Evolutionary conservation across 2,329 filamentous ascomycete species (phyloP).

Genomic region (Pyrenophora seminiperda): DNA sequence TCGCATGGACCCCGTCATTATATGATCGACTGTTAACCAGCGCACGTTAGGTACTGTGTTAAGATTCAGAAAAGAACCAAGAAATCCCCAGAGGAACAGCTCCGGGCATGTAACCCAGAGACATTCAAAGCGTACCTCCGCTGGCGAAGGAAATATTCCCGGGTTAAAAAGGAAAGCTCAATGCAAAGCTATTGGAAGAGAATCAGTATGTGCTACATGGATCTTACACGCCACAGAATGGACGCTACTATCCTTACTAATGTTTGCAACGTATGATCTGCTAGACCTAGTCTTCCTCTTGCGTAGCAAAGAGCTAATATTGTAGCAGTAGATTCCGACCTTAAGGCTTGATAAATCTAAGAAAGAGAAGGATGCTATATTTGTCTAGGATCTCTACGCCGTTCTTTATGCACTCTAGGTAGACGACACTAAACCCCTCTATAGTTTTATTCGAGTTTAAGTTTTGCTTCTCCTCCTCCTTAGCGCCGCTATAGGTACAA

Average conservation of each 20-base stretch:
- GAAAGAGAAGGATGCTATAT: slow-evolving; percentile 30
- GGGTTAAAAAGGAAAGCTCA: slow-evolving; percentile 20
- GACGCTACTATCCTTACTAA: slow-evolving; percentile 18
- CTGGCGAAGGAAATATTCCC: slow-evolving; percentile 19
- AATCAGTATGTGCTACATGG: slow-evolving; percentile 16
- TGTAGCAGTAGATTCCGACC: slow-evolving; percentile 22
- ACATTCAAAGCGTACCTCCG: slow-evolving; percentile 25
- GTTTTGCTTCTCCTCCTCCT: slow-evolving; percentile 30
- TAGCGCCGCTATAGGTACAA: slow-evolving; percentile 24
- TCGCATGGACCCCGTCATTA: not conserved
- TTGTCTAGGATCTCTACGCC: slow-evolving; percentile 27
- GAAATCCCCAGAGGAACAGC: slow-evolving; percentile 14
- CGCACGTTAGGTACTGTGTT: slow-evolving; percentile 11
- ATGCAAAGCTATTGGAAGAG: slow-evolving; percentile 23
- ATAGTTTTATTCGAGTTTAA: slow-evolving; percentile 25
- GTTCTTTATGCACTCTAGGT: slow-evolving; percentile 28
- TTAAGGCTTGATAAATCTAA: slow-evolving; percentile 23
- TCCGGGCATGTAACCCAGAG: slow-evolving; percentile 18
- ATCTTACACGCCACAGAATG: slow-evolving; percentile 17
- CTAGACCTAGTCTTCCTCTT: slow-evolving; percentile 6
- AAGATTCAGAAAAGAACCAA: slow-evolving; percentile 16
- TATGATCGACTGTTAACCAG: not conserved
- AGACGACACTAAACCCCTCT: slow-evolving; percentile 21
- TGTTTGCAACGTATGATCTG: slow-evolving; percentile 22
- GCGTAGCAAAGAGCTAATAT: slow-evolving; percentile 12